phyloP scores from a whole-genome alignment of 345 rosid species.

The Mallotus nudiflorus region DNA sequence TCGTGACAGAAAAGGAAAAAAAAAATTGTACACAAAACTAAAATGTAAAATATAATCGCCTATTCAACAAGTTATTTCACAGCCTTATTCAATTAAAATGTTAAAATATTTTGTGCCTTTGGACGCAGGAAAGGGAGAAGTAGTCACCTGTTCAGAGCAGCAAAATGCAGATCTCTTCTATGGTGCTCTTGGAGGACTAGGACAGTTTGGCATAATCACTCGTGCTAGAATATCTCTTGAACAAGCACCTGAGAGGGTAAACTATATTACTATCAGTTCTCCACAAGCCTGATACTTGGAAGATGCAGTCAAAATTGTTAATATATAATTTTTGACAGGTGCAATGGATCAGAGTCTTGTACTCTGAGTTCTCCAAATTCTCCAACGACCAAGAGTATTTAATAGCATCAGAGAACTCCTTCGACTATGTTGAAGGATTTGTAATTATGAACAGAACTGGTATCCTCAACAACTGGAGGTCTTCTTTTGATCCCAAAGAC shows the following conservation, averaged over 20 bases:
- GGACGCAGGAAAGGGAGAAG: conserved; percentile 85
- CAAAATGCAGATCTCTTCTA: conserved; percentile 78
- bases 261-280: conserved; percentile 1
- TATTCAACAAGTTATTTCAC: neutral
- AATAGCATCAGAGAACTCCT: conserved; percentile 54
- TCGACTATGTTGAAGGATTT: conserved; percentile 92
- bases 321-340: conserved; percentile 52
- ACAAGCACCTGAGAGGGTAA: conserved; percentile 72
- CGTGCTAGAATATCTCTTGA: conserved; percentile 74
- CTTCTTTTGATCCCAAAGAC: conserved; percentile 72
- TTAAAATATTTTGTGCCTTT: conserved; percentile 9
- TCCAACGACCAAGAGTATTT: conserved; percentile 80
- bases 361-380: conserved; percentile 76
- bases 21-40: neutral
- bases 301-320: neutral
- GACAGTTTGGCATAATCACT: conserved; percentile 94
- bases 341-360: conserved; percentile 87
- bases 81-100: conserved; percentile 4
- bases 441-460: conserved; percentile 76
- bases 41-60: conserved; percentile 20
- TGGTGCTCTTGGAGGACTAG: conserved; percentile 92
- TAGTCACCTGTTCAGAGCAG: conserved; percentile 71
- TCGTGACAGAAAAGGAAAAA: neutral
- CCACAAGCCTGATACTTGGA: neutral
- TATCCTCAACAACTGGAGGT: conserved; percentile 76